Evolutionary conservation across 805 yeast species (phyloP), one percentile per base, ranked within the genome.

Genomic region (Schwanniomyces occidentalis): DNA sequence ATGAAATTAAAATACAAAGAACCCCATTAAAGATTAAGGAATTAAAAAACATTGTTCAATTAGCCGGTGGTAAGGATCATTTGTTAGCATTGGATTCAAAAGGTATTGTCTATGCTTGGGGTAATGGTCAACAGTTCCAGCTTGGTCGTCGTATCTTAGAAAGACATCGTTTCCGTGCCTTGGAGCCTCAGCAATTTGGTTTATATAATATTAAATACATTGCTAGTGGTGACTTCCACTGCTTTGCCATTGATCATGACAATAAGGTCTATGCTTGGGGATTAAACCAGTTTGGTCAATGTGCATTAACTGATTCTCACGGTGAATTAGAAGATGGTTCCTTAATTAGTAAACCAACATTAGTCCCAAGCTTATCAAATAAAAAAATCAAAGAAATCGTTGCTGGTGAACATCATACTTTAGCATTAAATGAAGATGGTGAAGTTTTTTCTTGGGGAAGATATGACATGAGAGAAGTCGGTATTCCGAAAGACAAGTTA

Each of bases 21-120:
- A 69, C 68, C 1, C 99, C 99, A 7, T 61, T 67, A 43, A 79
- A 76, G 48, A 71, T 91, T 22, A 63, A 64, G 1, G 75, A 71
- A 31, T 71, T 87, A 36, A 76, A 72, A 42, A 76, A 85, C 38
- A 80, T 87, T 36, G 87, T 82, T 17, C 93, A 87, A 52, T 60
- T 93, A 37, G 96, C 95, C 1, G 78, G 85, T 0, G 99, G 99
- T 31, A 90, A 90, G 57, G 98, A 93, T 56, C 99, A 93, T 56
- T 58, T 93, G 23, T 58, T 93, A 30, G 93, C 95, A 16, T 67
- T 93, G 23, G 95, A 90, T 56, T 66, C 76, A 16, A 82, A 78
- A 51, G 99, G 99, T 38, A 72, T 80, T 35, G 97, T 90, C 1
- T 88, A 76, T 54, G 90, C 98, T 0, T 93, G 99, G 99, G 99